Conservation (phyloP, 1,139 yeast species). For the Candida buenavistaensis region DNA sequence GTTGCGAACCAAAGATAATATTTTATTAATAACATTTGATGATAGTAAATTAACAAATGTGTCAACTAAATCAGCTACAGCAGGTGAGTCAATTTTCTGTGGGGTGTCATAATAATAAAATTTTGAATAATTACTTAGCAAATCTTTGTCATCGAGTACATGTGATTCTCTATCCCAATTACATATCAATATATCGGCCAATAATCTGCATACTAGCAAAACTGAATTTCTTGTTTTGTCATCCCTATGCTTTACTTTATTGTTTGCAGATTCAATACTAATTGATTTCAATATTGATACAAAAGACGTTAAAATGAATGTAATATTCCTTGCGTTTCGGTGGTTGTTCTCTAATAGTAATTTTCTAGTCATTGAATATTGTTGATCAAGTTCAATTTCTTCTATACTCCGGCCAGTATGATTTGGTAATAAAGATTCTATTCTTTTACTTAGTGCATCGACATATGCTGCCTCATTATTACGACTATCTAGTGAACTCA, state of each 20-base stretch:
- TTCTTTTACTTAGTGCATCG: slow-evolving; percentile 24
- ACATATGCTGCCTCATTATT: slow-evolving; percentile 15
- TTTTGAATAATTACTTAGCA: slow-evolving; percentile 22
- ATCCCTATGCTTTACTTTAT: slow-evolving; percentile 31
- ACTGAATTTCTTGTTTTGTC: slow-evolving; percentile 36
- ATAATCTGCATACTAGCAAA: slow-evolving; percentile 32
- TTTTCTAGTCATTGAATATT: slow-evolving; percentile 32
- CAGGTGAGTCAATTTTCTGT: slow-evolving; percentile 16
- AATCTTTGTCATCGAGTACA: slow-evolving; percentile 17
- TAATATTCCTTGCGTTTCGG: slow-evolving; percentile 15
- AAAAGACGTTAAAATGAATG: slow-evolving; percentile 17
- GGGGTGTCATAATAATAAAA: slow-evolving; percentile 27
- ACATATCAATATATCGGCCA: slow-evolving; percentile 28
- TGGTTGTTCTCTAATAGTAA: slow-evolving; percentile 26
- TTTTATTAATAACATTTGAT: slow-evolving; percentile 22
- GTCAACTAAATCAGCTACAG: slow-evolving; percentile 20
- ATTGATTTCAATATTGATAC: slow-evolving; percentile 22
- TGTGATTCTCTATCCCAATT: slow-evolving; percentile 28
- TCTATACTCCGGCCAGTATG: slow-evolving; percentile 41
- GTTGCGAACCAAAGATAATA: slow-evolving; percentile 22
- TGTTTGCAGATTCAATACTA: slow-evolving; percentile 27
- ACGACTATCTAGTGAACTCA: not conserved
- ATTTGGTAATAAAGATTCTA: slow-evolving; percentile 38
- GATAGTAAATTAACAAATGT: slow-evolving; percentile 23
- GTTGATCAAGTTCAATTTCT: slow-evolving; percentile 48